Base-by-base conservation (phyloP, 2,329 filamentous ascomycete genomes). In the Periglandula ipomoeae region DNA sequence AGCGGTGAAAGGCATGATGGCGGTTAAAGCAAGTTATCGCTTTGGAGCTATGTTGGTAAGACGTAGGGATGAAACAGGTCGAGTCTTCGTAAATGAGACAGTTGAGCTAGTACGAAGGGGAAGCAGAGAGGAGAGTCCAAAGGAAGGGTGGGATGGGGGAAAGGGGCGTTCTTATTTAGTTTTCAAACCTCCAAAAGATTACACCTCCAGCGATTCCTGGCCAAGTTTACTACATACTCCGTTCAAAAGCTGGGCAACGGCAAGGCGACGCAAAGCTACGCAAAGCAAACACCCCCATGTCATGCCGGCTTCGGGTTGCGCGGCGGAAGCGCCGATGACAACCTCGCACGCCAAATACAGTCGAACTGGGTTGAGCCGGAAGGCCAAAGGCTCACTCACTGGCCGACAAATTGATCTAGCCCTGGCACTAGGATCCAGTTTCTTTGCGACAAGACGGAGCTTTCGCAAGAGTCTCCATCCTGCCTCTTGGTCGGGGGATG, bases 1-100 rank as follows among this genome's bases (percentile, higher is more conserved):
- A 45, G 67, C 70, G 61, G 77, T 81, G 73, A 80, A 76, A 70
- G 77, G 63, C 77, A 81, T 81, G 55, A 49, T 76, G 69, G 52
- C 52, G 56, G 53, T 55, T 53, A 22, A 20, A 48, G 19, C 26
- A 26, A 24, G 34, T n/a, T 17, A 6, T 35, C 30, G 22, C 22
- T 47, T 26, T 9, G 17, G 20, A 19, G 10, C 23, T 30, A 30
- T 48, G 17, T n/a, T 27, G 45, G n/a, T n/a, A n/a, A 47, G 35
- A 11, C 7, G 44, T 27, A 13, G 17, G 34, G 11, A 23, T 19
- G 23, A 8, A 26, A 13, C 17, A 27, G 15, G 4, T 26, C 20
- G 10, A n/a, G 26, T 47, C 4, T 41, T 47, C 35, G 44, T 27
- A 5, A 13, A 22, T 9, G n/a, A 32, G 13, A 22, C n/a, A 46